phyloP scores from a whole-genome alignment of 495 filamentous ascomycete genomes.

The Extremus antarcticus region DNA sequence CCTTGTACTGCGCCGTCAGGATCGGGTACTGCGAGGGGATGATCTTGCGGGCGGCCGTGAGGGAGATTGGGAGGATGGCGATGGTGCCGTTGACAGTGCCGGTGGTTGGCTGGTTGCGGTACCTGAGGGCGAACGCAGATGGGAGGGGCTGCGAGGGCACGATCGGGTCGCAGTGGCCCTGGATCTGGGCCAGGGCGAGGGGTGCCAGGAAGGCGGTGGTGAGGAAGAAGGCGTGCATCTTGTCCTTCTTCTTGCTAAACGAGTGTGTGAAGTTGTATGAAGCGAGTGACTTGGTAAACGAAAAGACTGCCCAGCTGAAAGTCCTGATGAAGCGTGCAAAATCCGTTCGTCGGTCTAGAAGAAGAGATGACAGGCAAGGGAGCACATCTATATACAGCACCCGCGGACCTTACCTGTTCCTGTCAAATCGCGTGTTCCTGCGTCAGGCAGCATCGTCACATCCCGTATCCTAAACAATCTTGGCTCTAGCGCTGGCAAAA shows the following conservation, averaged over 20 bases:
- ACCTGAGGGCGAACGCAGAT: not conserved
- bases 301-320: not conserved
- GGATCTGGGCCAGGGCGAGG: not conserved
- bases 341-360: no score
- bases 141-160: not conserved
- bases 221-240: not conserved
- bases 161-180: not conserved
- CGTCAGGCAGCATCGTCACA: not conserved
- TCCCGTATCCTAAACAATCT: no score
- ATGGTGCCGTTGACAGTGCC: not conserved
- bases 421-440: not conserved
- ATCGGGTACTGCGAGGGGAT: not conserved
- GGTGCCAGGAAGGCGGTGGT: not conserved
- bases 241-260: not conserved
- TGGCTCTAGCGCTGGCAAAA: no score
- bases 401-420: not conserved
- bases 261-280: not conserved
- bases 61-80: not conserved
- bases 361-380: no score
- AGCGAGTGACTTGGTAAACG: not conserved
- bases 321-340: no score
- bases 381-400: not conserved
- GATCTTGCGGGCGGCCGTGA: not conserved
- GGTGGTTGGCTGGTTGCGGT: not conserved
- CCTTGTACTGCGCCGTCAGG: not conserved